phyloP scores from a whole-genome alignment of 441 rosid species.

The Kokia cookei region DNA sequence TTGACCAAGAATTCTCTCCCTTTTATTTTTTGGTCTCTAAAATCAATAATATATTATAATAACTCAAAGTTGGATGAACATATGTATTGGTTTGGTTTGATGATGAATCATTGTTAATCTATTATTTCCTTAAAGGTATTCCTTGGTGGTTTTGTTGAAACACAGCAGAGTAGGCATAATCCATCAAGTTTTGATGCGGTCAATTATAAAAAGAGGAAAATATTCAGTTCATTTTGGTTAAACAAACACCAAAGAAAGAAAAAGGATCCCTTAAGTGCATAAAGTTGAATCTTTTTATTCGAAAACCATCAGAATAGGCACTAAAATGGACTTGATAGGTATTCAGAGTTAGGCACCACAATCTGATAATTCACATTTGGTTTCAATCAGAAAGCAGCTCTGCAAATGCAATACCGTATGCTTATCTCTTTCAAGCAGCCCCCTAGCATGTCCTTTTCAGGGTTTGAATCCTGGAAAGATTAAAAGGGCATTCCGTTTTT shows the following conservation, averaged over 20 bases:
- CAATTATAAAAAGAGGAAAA: background rate
- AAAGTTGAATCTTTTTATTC: background rate
- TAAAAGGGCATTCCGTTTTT: background rate
- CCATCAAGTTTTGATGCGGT: background rate
- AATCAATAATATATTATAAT: background rate
- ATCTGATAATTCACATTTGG: background rate
- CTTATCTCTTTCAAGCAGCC: constrained; percentile 1
- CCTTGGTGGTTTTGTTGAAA: background rate
- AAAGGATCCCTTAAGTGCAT: background rate
- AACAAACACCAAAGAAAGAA: background rate
- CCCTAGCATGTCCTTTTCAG: background rate
- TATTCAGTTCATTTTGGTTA: background rate
- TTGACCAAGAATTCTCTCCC: background rate
- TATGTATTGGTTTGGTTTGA: background rate
- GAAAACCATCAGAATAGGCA: background rate
- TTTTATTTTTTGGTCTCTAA: background rate
- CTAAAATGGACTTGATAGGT: background rate
- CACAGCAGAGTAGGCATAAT: background rate
- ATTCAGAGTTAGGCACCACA: background rate
- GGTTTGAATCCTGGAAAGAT: background rate
- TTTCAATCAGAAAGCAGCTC: background rate
- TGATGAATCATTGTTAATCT: background rate
- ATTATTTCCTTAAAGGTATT: background rate
- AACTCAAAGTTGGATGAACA: background rate
- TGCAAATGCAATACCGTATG: background rate